Percentiles rank a stretch among this genome's conserved stretches.
These are phyloP conservation scores for Lomentospora prolificans DNA, from an alignment of 2,329 filamentous ascomycete genomes.

Conservation along the genomic window DNA sequence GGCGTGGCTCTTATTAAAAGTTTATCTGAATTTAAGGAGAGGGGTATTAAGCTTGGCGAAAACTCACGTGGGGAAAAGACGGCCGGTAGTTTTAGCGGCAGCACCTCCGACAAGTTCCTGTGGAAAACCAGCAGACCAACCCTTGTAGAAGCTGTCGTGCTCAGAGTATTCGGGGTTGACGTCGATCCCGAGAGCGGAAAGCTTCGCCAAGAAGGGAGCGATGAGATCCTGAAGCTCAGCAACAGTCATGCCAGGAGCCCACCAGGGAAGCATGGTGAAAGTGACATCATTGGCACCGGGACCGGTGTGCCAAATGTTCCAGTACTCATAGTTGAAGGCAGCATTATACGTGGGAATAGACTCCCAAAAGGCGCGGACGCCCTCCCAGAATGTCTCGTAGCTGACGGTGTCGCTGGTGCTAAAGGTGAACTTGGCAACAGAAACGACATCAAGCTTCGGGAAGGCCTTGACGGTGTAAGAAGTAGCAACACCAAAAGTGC, in stretches of 20 bases:
- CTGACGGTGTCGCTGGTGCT: conserved; percentile 25
- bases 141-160: conserved; percentile 38
- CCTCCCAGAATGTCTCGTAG: conserved; percentile 36
- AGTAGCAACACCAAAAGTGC: conserved; percentile 47
- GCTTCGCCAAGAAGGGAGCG: conserved; percentile 29
- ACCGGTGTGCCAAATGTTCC: conserved; percentile 3
- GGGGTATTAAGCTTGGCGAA: not conserved
- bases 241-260: conserved; percentile 34
- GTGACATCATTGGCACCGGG: conserved; percentile 31
- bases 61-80: conserved; percentile 1
- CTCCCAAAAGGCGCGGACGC: conserved; percentile 31
- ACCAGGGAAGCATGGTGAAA: conserved; percentile 38
- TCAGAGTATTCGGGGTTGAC: conserved; percentile 28
- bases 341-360: conserved; percentile 37
- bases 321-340: conserved; percentile 25
- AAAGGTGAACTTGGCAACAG: conserved; percentile 26
- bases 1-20: too few relatives aligned
- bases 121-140: conserved; percentile 15
- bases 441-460: conserved; percentile 29
- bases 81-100: not conserved
- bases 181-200: conserved; percentile 26
- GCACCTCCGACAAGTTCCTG: not conserved
- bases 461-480: conserved; percentile 45
- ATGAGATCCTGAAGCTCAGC: conserved; percentile 33
- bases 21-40: too few relatives aligned